Percentiles rank a stretch among this genome's conserved stretches.
Evolutionary conservation across 2,329 filamentous ascomycete genomes (phyloP).

Genomic region (Aspergillus brasiliensis): DNA sequence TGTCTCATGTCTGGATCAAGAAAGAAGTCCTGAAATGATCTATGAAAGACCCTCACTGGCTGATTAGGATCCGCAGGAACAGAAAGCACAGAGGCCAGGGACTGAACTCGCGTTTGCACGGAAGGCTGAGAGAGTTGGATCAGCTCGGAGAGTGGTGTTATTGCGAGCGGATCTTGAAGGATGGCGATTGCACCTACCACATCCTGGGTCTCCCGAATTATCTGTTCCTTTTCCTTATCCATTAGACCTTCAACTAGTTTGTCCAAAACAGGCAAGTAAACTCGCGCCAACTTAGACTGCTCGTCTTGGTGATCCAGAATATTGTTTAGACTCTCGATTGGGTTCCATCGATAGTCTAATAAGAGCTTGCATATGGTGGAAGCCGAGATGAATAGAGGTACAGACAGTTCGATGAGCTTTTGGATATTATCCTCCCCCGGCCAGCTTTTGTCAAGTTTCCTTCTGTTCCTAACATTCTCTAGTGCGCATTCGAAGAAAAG

Average conservation of each 20-base stretch:
- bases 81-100: conserved; percentile 25
- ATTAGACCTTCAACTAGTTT: conserved; percentile 15
- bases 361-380: conserved; percentile 9
- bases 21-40: conserved; percentile 38
- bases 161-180: conserved; percentile 24
- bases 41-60: conserved; percentile 26
- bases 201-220: conserved; percentile 21
- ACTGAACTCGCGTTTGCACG: conserved; percentile 13
- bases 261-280: conserved; percentile 26
- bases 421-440: conserved; percentile 1
- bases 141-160: conserved; percentile 18
- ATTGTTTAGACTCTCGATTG: conserved; percentile 10
- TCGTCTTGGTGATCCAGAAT: conserved; percentile 3
- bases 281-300: conserved; percentile 22
- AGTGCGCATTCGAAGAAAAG: conserved; percentile 21
- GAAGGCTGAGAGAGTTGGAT: conserved; percentile 6
- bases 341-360: conserved; percentile 6
- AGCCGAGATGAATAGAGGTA: conserved; percentile 16
- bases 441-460: conserved; percentile 11
- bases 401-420: conserved; percentile 1
- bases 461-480: conserved; percentile 10
- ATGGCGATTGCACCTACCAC: conserved; percentile 29
- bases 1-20: conserved; percentile 14
- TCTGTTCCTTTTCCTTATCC: conserved; percentile 9
- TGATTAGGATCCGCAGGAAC: conserved; percentile 10